Base-by-base conservation (phyloP, 2,329 filamentous ascomycete species). In the Atkinsonella texensis region DNA sequence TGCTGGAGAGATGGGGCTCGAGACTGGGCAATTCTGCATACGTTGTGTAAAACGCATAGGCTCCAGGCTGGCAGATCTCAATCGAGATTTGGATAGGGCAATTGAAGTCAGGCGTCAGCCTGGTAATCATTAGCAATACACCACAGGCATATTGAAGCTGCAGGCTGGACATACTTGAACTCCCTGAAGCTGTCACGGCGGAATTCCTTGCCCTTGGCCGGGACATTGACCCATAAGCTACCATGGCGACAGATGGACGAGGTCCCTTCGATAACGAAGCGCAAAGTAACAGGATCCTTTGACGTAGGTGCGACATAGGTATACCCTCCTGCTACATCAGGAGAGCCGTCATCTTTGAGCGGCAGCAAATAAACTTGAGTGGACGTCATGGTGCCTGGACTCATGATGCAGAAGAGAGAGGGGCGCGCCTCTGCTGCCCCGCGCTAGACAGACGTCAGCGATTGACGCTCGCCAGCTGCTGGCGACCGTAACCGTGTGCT, bases 201-300 rank as follows among this genome's bases (percentile, higher is more conserved):
- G 64, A 97, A 98, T 43, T 81, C 72, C 48, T 81, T 73, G 53
- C 84, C 89, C 60, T 83, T 75, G 55, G 84, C 79, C 8, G 93
- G 93, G 54, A 97, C 87, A 68, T 98, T 98, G 63, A 95, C 85
- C 91, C 93, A 98, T 56, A 98, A 76, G 64, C 87, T 96, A 54
- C 94, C 93, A 70, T 95, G 77, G 59, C 89, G 82, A 68, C 90
- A 96, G 74, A 98, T 93, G 55, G 91, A 95, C 65, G 91, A 95
- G 52, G 89, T 91, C 55, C 93, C 90, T 69, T 96, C 87, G 60
- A 96, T 91, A 59, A 89, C 81, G 68, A 98, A 95, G 54, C 91
- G 84, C 52, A 96, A 74, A 50, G 79, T 79, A 62, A 97, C 84
- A 42, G 85, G 85, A n/a, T 84, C 77, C 41, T 76, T 79, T 17